Percentiles rank a stretch among this genome's conserved stretches.
Evolutionary conservation across 2,329 filamentous ascomycete genomes (phyloP).

Genomic region (Torrubiella hemipterigena): DNA sequence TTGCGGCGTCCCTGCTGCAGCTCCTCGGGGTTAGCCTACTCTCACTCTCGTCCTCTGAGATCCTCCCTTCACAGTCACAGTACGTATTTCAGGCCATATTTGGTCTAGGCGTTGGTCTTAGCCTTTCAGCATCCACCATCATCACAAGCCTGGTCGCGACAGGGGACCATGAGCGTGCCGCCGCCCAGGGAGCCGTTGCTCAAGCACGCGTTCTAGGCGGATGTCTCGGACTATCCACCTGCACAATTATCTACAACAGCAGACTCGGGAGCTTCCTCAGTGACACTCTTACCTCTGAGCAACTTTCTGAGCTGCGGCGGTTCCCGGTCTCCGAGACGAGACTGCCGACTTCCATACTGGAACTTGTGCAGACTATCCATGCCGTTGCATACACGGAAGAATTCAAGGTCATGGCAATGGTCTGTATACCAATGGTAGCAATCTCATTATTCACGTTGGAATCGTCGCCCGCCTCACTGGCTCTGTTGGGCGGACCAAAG

Average conservation of each 20-base stretch:
- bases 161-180: slow-evolving; percentile 35
- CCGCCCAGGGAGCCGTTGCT: slow-evolving; percentile 46
- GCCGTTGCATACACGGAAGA: slow-evolving; percentile 32
- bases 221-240: slow-evolving; percentile 43
- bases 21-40: slow-evolving; percentile 39
- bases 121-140: slow-evolving; percentile 44
- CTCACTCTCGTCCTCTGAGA: slow-evolving; percentile 24
- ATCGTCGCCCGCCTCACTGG: slow-evolving; percentile 23
- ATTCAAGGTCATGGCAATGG: slow-evolving; percentile 31
- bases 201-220: slow-evolving; percentile 50
- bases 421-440: slow-evolving; percentile 29
- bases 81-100: slow-evolving; percentile 46
- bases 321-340: slow-evolving; percentile 27
- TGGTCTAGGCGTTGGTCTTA: slow-evolving; percentile 46
- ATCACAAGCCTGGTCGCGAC: slow-evolving; percentile 41
- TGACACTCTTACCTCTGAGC: slow-evolving; percentile 18
- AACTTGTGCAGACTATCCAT: slow-evolving; percentile 27
- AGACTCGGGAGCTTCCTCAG: slow-evolving; percentile 26
- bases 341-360: slow-evolving; percentile 19
- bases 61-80: slow-evolving; percentile 24
- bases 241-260: slow-evolving; percentile 45
- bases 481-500: too few species aligned
- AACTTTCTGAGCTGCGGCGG: slow-evolving; percentile 30
- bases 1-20: slow-evolving; percentile 37
- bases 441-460: slow-evolving; percentile 32